Conservation (phyloP, 495 filamentous ascomycete genomes). For the Cercophora samala region DNA sequence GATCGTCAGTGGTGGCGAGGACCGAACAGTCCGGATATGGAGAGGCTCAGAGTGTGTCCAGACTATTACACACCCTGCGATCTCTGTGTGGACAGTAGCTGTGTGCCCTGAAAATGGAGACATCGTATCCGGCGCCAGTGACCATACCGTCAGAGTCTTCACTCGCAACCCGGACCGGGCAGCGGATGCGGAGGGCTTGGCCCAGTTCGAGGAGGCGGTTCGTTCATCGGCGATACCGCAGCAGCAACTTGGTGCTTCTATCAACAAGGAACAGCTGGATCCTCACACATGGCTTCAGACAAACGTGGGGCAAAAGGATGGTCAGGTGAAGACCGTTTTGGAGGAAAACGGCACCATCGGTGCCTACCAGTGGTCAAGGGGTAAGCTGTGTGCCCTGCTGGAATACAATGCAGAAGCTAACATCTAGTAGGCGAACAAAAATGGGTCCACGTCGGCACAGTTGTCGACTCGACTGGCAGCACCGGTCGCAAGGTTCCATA, state of each 20-base stretch:
- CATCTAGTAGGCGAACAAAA: slow-evolving; percentile 38
- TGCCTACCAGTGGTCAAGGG: slow-evolving; percentile 73
- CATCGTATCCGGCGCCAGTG: slow-evolving; percentile 88
- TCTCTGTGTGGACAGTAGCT: slow-evolving; percentile 91
- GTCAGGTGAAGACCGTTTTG: slow-evolving; percentile 86
- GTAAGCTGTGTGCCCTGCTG: slow-evolving; percentile 25
- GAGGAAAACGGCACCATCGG: slow-evolving; percentile 75
- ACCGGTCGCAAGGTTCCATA: slow-evolving; percentile 68
- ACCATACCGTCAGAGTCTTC: slow-evolving; percentile 82
- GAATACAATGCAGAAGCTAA: slow-evolving; percentile 15
- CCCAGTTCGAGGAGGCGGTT: slow-evolving; percentile 75
- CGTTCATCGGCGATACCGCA: slow-evolving; percentile 80
- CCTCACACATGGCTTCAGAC: slow-evolving; percentile 77
- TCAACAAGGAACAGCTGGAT: slow-evolving; percentile 87
- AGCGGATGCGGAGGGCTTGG: slow-evolving; percentile 55
- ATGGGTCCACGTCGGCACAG: slow-evolving; percentile 89
- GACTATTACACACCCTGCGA: slow-evolving; percentile 95
- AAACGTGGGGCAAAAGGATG: slow-evolving; percentile 84
- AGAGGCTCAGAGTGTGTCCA: slow-evolving; percentile 76
- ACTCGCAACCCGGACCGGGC: slow-evolving; percentile 67
- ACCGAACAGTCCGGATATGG: slow-evolving; percentile 90
- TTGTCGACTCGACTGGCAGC: slow-evolving; percentile 85
- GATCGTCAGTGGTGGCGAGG: slow-evolving; percentile 86
- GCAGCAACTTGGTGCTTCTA: slow-evolving; percentile 63
- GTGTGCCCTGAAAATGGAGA: slow-evolving; percentile 79